Base-by-base conservation (phyloP, 257 asterid species). In the Salvia miltiorrhiza region DNA sequence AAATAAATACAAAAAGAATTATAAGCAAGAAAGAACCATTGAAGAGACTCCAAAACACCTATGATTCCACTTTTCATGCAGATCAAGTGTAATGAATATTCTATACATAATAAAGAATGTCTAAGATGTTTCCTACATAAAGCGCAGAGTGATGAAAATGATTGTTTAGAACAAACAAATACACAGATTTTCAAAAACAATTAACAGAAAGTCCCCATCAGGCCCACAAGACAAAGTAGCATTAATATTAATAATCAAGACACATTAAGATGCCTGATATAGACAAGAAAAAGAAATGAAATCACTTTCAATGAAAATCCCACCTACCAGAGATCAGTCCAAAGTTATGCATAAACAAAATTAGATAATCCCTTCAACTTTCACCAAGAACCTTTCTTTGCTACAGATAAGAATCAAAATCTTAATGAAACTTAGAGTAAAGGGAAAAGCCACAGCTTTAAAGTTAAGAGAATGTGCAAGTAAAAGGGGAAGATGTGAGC, bases 191-290 rank as follows among this genome's bases (percentile, higher is more conserved):
- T 48, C 17, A 37, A 21, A 28, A 21, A 45, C 13, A 57, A 52
- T 44, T 16, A 76, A 57, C 57, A 73, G 76, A 76, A 79, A 73
- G 69, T 80, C 58, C 68, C 45, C 59, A 74, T 65, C 7, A 73
- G 84, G 87, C 84, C 84, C 85, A 80, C 91, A 76, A 79, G 65
- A 40, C 52, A 74, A 68, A 77, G 80, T 44, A 63, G 41, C 73
- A 19, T 41, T 41, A 49, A 20, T 52, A 49, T 69, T 73, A 72
- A 73, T 71, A 65, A 78, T 73, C 67, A 76, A 71, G 77, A 54
- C 69, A 76, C 24, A 69, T 1, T 63, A 77, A 70, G 49, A 54
- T 53, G 63, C 65, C 63, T 63, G 68, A 55, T 77, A 77, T 57
- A 77, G 90, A 88, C 85, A 86, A 82, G 65, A 60, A 32, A 54